Conservation (phyloP, 202 grass and related monocot species). For the Bolboschoenoplectus hybrid region DNA sequence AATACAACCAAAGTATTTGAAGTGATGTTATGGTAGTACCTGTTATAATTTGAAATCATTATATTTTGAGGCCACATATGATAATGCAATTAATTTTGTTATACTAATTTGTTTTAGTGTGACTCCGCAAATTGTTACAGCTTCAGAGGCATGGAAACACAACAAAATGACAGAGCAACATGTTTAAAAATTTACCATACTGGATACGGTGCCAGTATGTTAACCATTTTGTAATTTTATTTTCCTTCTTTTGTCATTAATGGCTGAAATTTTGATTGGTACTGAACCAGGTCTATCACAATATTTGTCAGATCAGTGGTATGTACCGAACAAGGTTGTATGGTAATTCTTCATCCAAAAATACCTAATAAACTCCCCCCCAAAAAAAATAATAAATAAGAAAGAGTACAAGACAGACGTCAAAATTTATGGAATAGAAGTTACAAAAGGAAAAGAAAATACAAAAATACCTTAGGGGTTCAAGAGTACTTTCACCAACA, state of each 20-base stretch:
- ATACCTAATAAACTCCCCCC: background rate
- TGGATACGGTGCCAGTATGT: background rate
- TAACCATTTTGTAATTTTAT: background rate
- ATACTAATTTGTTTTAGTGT: background rate
- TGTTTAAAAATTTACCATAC: background rate
- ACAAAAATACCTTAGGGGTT: slow-evolving; percentile 69
- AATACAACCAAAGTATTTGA: slow-evolving; percentile 79
- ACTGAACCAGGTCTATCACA: background rate
- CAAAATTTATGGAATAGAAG: slow-evolving; percentile 12
- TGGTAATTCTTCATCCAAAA: background rate
- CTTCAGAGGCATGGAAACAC: background rate
- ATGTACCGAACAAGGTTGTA: background rate
- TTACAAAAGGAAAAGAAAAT: slow-evolving; percentile 19
- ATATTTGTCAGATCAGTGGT: background rate
- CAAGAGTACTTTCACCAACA: slow-evolving; percentile 75
- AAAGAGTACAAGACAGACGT: background rate
- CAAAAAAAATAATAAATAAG: background rate
- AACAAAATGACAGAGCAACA: background rate
- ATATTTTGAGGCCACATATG: background rate
- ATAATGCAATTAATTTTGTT: background rate
- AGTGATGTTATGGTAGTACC: slow-evolving; percentile 98
- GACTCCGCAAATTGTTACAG: background rate
- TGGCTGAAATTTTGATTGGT: background rate
- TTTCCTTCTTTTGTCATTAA: background rate
- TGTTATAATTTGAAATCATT: slow-evolving; percentile 42